phyloP scores from a whole-genome alignment of 1,284 basidiomycete species.

The Puccinia polysora region DNA sequence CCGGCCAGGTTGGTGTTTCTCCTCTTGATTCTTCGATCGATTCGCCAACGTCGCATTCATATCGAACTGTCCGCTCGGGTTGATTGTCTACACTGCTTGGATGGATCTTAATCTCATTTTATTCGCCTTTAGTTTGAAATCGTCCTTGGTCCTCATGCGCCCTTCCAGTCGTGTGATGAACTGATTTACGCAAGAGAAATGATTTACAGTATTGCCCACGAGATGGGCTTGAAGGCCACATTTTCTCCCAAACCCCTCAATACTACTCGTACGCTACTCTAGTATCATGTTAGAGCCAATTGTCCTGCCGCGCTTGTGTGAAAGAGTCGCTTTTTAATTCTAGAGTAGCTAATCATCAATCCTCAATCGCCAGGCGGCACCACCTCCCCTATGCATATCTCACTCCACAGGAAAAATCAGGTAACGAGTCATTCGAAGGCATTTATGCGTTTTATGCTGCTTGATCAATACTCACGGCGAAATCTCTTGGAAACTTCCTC shows the following conservation, averaged over 20 bases:
- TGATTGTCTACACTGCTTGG: background rate
- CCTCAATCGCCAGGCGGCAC: conserved; percentile 15
- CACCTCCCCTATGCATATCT: conserved; percentile 32
- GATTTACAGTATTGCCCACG: conserved; percentile 38
- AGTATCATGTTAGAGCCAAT: too few relatives aligned
- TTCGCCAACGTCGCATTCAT: background rate
- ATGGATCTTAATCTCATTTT: background rate
- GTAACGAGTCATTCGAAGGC: background rate
- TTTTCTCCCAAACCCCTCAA: conserved; percentile 36
- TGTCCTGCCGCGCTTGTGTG: background rate
- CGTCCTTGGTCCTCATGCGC: conserved; percentile 36
- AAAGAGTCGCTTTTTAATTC: background rate
- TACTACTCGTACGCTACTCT: conserved; percentile 17
- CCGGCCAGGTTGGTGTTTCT: conserved; percentile 20
- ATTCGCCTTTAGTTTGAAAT: conserved; percentile 33
- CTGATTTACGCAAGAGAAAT: conserved; percentile 41
- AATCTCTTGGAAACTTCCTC: background rate
- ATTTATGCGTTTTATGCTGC: background rate
- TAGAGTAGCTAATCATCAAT: background rate
- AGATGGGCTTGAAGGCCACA: conserved; percentile 41
- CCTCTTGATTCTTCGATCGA: background rate
- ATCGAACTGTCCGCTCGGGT: background rate
- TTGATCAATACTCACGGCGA: background rate
- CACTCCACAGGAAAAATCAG: conserved; percentile 29
- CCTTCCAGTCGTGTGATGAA: conserved; percentile 41